Evolutionary conservation across 2,329 filamentous ascomycete genomes (phyloP).

Genomic region (Phyllosticta citribraziliensis): DNA sequence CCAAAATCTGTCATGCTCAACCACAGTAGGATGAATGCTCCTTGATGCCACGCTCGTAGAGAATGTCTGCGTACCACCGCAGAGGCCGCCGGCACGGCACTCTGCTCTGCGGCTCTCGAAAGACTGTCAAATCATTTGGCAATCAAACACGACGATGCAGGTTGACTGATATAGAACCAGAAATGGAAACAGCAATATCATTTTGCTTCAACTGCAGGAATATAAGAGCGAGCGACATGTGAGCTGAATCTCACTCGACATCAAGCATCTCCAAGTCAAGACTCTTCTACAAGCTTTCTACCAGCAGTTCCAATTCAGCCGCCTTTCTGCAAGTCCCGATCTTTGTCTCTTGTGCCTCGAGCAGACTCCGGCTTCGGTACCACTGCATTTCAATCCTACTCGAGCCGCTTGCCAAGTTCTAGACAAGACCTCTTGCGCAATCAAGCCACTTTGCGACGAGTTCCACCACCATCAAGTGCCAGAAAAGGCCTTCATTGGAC

Average conservation of each 20-base stretch:
- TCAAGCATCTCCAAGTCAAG: background rate
- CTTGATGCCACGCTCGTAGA: background rate
- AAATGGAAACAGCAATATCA: background rate
- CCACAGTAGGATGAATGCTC: background rate
- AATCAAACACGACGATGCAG: background rate
- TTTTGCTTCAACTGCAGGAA: background rate
- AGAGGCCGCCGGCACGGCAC: background rate
- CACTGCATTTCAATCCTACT: background rate
- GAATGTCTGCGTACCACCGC: conserved; percentile 1
- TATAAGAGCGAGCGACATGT: background rate
- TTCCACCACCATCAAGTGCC: background rate
- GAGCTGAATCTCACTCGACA: background rate
- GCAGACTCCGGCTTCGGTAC: background rate
- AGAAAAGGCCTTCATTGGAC: background rate
- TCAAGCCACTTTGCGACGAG: background rate
- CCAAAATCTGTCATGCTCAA: conserved; percentile 6
- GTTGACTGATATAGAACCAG: background rate
- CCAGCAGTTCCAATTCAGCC: background rate
- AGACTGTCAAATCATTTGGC: conserved; percentile 8
- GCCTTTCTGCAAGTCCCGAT: background rate
- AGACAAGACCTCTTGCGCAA: background rate
- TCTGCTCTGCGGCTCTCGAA: background rate
- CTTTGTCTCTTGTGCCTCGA: background rate
- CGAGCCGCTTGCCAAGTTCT: background rate
- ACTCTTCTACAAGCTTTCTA: background rate